These are phyloP conservation scores for Cryptosporidium bovis DNA, from an alignment of 169 alveolate genomes.

Conservation along the genomic window DNA sequence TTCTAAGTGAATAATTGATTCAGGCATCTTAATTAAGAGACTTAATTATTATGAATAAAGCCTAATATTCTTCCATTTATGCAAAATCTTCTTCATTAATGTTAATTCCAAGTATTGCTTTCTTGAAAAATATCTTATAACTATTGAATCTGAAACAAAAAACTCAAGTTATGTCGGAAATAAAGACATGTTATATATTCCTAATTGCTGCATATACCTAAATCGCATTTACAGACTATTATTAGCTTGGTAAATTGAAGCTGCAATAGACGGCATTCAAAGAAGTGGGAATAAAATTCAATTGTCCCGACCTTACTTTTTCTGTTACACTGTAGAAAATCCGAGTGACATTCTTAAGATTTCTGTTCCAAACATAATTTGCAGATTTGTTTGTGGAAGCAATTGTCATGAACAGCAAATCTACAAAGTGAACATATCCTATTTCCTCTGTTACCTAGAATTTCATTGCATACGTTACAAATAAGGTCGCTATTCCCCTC, in stretches of 20 bases:
- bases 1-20: too few relatives aligned
- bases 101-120: neutral
- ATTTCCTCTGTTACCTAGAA: constrained; percentile 1
- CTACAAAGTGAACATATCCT: constrained; percentile 47
- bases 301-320: too few relatives aligned
- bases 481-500: neutral
- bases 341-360: neutral
- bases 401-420: constrained; percentile 31
- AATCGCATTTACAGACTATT: too few relatives aligned
- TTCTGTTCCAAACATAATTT: constrained; percentile 25
- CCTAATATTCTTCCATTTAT: too few relatives aligned
- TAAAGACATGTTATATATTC: neutral
- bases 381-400: constrained; percentile 41
- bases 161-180: neutral
- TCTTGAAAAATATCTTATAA: neutral
- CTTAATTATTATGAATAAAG: too few relatives aligned
- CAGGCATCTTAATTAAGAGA: too few relatives aligned
- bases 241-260: neutral
- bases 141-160: neutral
- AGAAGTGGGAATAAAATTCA: too few relatives aligned
- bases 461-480: constrained; percentile 40
- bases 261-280: too few relatives aligned
- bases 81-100: too few relatives aligned
- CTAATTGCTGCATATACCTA: too few relatives aligned
- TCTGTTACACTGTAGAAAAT: too few relatives aligned